Evolutionary conservation across 2,329 filamentous ascomycete genomes (phyloP), one percentile per base, ranked within the genome.

Genomic region (Colletotrichum tabaci): DNA sequence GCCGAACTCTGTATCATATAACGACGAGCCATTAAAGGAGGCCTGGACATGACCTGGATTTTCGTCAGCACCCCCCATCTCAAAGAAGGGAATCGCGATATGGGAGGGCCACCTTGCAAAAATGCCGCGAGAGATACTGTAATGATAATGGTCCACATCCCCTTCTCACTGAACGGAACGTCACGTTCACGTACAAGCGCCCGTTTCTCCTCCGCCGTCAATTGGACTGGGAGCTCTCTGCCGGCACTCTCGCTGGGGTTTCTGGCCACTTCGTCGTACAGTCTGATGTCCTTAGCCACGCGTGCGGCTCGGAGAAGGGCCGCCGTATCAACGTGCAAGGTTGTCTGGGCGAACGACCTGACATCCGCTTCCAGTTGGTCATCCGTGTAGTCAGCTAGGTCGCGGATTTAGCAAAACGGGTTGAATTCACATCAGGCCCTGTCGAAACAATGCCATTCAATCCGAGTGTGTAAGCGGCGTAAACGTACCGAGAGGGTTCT

Each of bases 71-170:
- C 46, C 15, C 13, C 18, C 7, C 7, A 10, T 30, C 35, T 8
- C 52, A 23, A 7, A 18, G 7, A 18, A 4, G 6, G n/a, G 12
- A 18, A 13, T 10, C 6, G 13, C 13, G 23, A 12, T 7, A 13
- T 13, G 13, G n/a, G 10, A 35, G 30, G 30, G 7, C 30, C 40
- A 72, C 72, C 83, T 74, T 85, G 84, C 0, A 85, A 75, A 53
- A 85, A 81, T 0, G 84, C 84, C 0, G 84, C 83, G 3, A 85
- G 77, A 3, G 83, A 84, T 15, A 86, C 84, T 1, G 82, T 84
- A 42, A 82, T 72, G 49, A 84, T 80, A 62, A 85, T 83, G 13
- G 80, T 76, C 18, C 78, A 70, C 80, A 85, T 85, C 2, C 80
- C 79, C 55, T 75, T 76, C 49, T 85, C 80, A 12, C 82, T 82